Evolutionary conservation across 345 rosid species (phyloP), one percentile per base, ranked within the genome.

Genomic region (Murraya paniculata): DNA sequence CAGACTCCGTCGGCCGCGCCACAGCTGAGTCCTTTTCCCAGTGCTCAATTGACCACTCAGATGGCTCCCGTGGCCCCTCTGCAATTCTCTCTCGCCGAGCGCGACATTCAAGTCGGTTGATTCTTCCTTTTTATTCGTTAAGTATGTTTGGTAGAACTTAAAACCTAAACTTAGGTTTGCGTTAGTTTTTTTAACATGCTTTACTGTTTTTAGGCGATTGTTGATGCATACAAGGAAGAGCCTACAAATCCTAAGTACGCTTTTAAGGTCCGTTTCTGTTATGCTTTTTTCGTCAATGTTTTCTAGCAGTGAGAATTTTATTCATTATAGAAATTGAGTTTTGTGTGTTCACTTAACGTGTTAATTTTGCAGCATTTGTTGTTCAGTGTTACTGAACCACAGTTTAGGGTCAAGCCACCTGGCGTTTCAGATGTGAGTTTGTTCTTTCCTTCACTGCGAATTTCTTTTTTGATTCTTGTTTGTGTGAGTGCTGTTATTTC

Each of bases 1-100:
- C 94, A 86, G 77, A 78, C 85, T 57, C 88, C 90, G 27, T 72
- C 80, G 22, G 64, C 80, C 81, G 27, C 83, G 72, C 83, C 74
- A 18, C 66, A 77, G 50, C 59, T 77, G 14, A 82, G 79, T 79
- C 84, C 88, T 11, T 90, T 90, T 74, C 89, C 89, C 25, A 87
- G 78, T 85, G 81, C 90, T 64, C 99, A 96, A 79, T 82, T 92
- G 86, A 92, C 98, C 50, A 96, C 99, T 77, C 98, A 92, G 86
- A 94, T 96, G 99, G 97, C 98, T 64, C 97, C 98, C 14, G 92
- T 94, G 14, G 91, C 98, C 72, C 98, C 99, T 3, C 92, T 96
- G 45, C 91, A 97, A 50, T 90, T 87, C 86, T 94, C 98, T 77
- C 95, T 94, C 72, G 95, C 94, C 53, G 98, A 96, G 85, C 98